phyloP scores from a whole-genome alignment of 164 flowering plant genomes.

The Warburgia ugandensis region DNA sequence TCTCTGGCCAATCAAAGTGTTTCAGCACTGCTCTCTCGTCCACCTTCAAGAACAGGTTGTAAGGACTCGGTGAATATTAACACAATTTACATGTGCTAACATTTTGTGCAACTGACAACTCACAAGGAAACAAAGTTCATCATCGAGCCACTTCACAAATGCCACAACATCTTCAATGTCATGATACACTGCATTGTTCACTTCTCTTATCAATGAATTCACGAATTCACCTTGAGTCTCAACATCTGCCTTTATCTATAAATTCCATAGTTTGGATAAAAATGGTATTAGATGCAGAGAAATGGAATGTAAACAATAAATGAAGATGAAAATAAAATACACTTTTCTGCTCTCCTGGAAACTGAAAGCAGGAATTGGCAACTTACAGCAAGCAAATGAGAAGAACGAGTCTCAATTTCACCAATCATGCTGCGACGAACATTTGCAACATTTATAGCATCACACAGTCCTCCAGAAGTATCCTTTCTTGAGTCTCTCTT shows the following conservation, averaged over 20 bases:
- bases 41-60: constrained; percentile 48
- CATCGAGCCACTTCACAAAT: constrained; percentile 98
- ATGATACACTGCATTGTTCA: constrained; percentile 61
- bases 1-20: constrained; percentile 97
- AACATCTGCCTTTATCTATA: constrained; percentile 86
- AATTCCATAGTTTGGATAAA: background rate
- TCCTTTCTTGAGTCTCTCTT: constrained; percentile 82
- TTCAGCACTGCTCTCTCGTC: constrained; percentile 96
- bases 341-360: too few species aligned
- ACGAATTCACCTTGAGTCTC: constrained; percentile 96
- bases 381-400: constrained; percentile 93
- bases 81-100: too few species aligned
- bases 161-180: constrained; percentile 82
- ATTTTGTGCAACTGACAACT: too few species aligned
- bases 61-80: too few species aligned
- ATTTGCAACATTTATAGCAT: constrained; percentile 50
- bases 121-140: constrained; percentile 89
- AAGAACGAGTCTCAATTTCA: constrained; percentile 89
- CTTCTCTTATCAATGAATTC: constrained; percentile 74
- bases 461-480: constrained; percentile 48
- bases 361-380: background rate
- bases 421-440: constrained; percentile 89
- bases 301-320: too few species aligned
- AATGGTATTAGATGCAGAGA: too few species aligned
- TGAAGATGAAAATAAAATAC: too few species aligned